Evolutionary conservation across 2,329 filamentous ascomycete genomes (phyloP), one percentile per base, ranked within the genome.

Genomic region (Colletotrichum eleusines): DNA sequence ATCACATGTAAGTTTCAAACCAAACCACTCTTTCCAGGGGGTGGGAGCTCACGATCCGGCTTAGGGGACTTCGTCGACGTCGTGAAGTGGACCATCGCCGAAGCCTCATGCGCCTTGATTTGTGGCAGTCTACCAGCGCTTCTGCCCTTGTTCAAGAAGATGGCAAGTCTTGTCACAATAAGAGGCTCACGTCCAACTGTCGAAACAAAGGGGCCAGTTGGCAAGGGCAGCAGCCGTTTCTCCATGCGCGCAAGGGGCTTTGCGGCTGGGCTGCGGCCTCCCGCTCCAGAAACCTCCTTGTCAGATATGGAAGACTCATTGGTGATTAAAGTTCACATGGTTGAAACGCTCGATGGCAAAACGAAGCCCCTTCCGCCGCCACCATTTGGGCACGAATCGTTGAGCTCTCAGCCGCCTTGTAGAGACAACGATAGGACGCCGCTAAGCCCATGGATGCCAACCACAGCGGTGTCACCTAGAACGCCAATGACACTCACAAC

Each of bases 91-190:
- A 78, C 75, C 16, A 61, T 75, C 11, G 75, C 79, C 46, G 79
- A 80, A 69, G 72, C 75, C 14, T 76, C 76, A 20, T 72, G 77
- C 2, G 83, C 82, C 3, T 81, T 85, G 20, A 79, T 79, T 31
- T 83, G 78, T 3, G 83, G 82, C 59, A 84, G 82, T 62, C 81
- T 84, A 2, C 78, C 78, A 7, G 79, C 81, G n/a, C 81, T 78
- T 2, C 84, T 82, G 0, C 84, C 80, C 9, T 80, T 84, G 9
- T 62, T 72, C 51, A 72, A 63, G 62, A 72, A 63, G 57, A 50
- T 70, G 1, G 51, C 62, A 1, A 62, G 66, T 51, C 28, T 65
- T 40, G 48, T 72, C 3, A 70, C 66, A 42, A 51, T 70, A 9
- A 58, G 68, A 46, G 23, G 60, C 60, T 42, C 60, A 28, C 46